Evolutionary conservation across 352 stramenopile genomes (phyloP).

Genomic region (Phytophthora foliorum): DNA sequence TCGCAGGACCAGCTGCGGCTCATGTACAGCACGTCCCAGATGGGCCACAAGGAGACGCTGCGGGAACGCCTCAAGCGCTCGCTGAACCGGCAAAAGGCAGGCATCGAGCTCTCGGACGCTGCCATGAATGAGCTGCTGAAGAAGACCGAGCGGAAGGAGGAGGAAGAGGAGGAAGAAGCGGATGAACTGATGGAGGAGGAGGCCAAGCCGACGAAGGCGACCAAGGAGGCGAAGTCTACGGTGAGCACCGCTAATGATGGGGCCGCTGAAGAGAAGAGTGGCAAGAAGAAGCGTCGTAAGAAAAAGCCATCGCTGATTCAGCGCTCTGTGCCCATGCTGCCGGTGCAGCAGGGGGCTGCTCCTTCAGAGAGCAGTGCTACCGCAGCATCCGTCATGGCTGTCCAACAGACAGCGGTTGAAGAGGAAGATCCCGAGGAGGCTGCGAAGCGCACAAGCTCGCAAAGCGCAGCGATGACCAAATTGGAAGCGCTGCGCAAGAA

Average conservation of each 20-base stretch:
- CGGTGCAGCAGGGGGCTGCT: conserved; percentile 1
- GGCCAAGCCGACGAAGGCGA: conserved; percentile 28
- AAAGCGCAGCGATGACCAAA: conserved; percentile 76
- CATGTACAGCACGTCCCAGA: conserved; percentile 79
- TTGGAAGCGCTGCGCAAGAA: conserved; percentile 79
- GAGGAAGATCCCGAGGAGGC: conserved; percentile 27
- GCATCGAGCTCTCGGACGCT: conserved; percentile 60
- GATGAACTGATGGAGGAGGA: conserved; percentile 24
- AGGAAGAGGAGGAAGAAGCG: conserved; percentile 26
- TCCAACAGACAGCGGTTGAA: conserved; percentile 13
- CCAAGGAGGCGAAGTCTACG: conserved; percentile 11
- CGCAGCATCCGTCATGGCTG: conserved; percentile 9
- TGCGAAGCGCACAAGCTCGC: conserved; percentile 47
- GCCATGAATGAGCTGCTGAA: conserved; percentile 72
- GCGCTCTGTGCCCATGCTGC: conserved; percentile 43
- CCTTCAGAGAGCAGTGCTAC: not conserved
- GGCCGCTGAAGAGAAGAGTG: conserved; percentile 20
- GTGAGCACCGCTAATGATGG: not conserved
- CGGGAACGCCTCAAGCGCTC: conserved; percentile 81
- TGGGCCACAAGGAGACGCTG: conserved; percentile 88
- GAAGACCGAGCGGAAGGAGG: conserved; percentile 36
- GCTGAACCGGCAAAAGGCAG: conserved; percentile 81
- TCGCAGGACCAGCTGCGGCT: conserved; percentile 74
- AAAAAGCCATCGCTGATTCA: conserved; percentile 35
- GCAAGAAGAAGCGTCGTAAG: conserved; percentile 44